Conservation (phyloP, 1,284 basidiomycete species). For the Microbotryomycetes sp. region DNA sequence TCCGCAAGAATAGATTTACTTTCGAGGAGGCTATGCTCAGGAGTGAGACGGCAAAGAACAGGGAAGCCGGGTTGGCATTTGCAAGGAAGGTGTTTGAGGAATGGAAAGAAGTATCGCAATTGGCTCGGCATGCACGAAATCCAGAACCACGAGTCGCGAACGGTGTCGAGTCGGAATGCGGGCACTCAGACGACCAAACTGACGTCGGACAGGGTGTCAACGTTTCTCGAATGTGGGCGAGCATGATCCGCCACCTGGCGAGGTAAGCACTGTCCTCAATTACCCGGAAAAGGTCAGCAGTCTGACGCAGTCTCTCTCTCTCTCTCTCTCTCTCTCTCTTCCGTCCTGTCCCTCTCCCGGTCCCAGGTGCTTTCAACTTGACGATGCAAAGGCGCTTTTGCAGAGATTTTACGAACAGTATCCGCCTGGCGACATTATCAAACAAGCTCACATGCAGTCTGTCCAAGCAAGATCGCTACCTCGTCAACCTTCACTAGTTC, state of each 20-base stretch:
- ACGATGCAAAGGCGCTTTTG: conserved; percentile 21
- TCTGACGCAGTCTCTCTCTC: too few relatives aligned
- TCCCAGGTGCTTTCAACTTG: conserved; percentile 8
- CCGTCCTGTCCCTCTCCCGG: neutral
- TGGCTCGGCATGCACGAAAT: conserved; percentile 6
- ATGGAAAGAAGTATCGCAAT: too few relatives aligned
- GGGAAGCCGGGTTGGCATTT: neutral
- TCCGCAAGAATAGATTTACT: conserved; percentile 16
- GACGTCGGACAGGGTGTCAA: neutral
- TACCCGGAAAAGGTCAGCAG: neutral
- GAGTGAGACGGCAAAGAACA: conserved; percentile 17
- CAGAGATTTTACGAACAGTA: conserved; percentile 18
- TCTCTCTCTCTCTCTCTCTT: neutral
- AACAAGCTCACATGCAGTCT: too few relatives aligned
- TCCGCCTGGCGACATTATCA: conserved; percentile 10
- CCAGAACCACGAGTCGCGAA: neutral
- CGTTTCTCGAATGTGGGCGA: conserved; percentile 21
- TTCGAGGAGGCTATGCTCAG: conserved; percentile 19
- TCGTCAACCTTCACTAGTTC: too few relatives aligned
- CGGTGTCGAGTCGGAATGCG: neutral
- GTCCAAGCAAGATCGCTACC: too few relatives aligned
- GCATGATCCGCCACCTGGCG: conserved; percentile 21
- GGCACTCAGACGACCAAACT: neutral
- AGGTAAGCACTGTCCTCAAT: conserved; percentile 1
- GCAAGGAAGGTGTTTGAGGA: conserved; percentile 25